Evolutionary conservation across 768 basidiomycete genomes (phyloP), one percentile per base, ranked within the genome.

Genomic region (Royoungia palumana): DNA sequence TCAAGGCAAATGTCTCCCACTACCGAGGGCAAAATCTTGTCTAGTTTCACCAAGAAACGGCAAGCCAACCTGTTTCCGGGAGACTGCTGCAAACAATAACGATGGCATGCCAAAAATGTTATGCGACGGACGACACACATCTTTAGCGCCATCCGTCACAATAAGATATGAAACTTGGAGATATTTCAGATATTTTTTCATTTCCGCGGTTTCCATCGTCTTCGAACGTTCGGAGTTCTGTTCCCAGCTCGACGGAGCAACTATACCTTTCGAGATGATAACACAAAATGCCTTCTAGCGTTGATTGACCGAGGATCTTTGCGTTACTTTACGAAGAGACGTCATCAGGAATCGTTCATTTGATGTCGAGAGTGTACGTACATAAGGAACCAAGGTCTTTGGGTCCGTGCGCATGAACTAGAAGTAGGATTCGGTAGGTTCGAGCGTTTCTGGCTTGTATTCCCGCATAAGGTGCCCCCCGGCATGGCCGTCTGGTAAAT

Each of bases 141-240:
- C 57, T 44, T 51, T 63, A 1, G 71, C 75, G 10, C 75, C 73
- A 50, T 77, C 78, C 0, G 70, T 61, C 1, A 75, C 75, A 6
- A 77, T 56, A 2, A 79, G 50, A 54, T 63, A 76, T 3, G 63
- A 57, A 14, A 55, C 58, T 6, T 50, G 54, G 2, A 65, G n/a
- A 50, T 2, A 43, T 61, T 51, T 75, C 72, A 7, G 48, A 39
- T 0, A 39, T 35, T 32, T 66, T 63, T 28, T 60, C 19, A 1
- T 58, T 25, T 73, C 27, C 51, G 50, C n/a, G n/a, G n/a, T 69
- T 64, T 2, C 63, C 61, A 6, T 56, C 50, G 47, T 79, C 72
- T 42, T 68, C 61, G 36, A 81, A 73, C 0, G 72, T 71, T n/a
- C 57, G 41, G 12, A 81, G 69, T 47, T 76, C 73, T 2, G 75